A percentile compares a stretch with the other conserved stretches of the same genome.
Conservation (phyloP, 1,284 basidiomycete genomes). For the Pseudozyma sp. region DNA sequence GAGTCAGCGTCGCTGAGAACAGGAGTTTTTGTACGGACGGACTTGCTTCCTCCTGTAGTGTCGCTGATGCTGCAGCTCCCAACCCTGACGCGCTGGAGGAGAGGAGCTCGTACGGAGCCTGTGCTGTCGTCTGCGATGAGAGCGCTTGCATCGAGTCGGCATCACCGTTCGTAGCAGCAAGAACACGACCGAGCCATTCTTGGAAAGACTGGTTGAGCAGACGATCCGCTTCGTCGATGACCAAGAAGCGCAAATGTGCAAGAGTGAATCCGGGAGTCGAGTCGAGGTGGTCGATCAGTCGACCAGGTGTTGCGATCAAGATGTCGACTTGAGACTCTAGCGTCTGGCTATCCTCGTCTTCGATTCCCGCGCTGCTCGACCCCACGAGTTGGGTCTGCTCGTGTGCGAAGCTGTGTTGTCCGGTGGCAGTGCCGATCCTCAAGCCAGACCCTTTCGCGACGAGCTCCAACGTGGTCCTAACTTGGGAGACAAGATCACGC, state of each 20-base stretch:
- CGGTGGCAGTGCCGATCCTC: slow-evolving; percentile 74
- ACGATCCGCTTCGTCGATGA: slow-evolving; percentile 97
- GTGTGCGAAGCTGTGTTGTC: slow-evolving; percentile 64
- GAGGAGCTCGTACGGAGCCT: slow-evolving; percentile 31
- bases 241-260: slow-evolving; percentile 92
- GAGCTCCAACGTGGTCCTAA: slow-evolving; percentile 87
- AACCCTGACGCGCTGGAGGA: slow-evolving; percentile 10
- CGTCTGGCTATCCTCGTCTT: slow-evolving; percentile 10
- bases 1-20: slow-evolving; percentile 94
- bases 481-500: slow-evolving; percentile 92
- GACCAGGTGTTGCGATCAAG: slow-evolving; percentile 92
- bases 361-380: neutral
- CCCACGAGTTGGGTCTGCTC: slow-evolving; percentile 62
- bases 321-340: slow-evolving; percentile 78
- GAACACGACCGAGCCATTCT: slow-evolving; percentile 76
- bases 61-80: slow-evolving; percentile 23
- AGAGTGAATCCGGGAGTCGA: slow-evolving; percentile 87
- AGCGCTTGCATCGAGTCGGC: neutral
- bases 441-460: slow-evolving; percentile 81
- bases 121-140: slow-evolving; percentile 1
- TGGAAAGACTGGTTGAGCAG: slow-evolving; percentile 94
- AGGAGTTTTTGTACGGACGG: slow-evolving; percentile 86
- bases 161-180: slow-evolving; percentile 44
- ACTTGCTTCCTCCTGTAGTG: slow-evolving; percentile 30
- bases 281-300: slow-evolving; percentile 91